Evolutionary conservation across 345 rosid genomes (phyloP).

Genomic region (Boechera retrofracta): DNA sequence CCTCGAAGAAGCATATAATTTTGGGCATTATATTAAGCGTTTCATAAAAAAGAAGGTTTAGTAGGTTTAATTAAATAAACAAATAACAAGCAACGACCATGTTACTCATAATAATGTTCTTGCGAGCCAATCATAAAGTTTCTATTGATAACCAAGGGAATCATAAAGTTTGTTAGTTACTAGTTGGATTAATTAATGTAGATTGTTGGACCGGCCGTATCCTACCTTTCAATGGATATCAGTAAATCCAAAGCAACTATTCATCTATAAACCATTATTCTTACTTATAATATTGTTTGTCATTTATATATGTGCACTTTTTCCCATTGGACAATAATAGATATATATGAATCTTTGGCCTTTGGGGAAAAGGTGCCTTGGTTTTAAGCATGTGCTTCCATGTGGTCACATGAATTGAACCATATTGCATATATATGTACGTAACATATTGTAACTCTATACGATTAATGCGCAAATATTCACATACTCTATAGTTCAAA

Average conservation of each 20-base stretch:
- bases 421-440: conserved; percentile 26
- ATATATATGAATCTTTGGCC: conserved; percentile 34
- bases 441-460: conserved; percentile 13
- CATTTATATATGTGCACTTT: conserved; percentile 14
- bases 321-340: conserved; percentile 33
- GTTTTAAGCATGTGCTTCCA: conserved; percentile 42
- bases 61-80: conserved; percentile 31
- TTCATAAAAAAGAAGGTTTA: conserved; percentile 23
- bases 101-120: conserved; percentile 45
- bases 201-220: conserved; percentile 45
- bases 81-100: conserved; percentile 36
- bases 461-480: conserved; percentile 11
- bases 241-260: conserved; percentile 31
- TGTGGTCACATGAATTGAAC: conserved; percentile 48
- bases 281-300: background rate
- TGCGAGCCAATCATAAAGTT: conserved; percentile 45
- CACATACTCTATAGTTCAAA: conserved; percentile 15
- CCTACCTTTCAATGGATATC: conserved; percentile 32
- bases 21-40: conserved; percentile 13
- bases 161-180: conserved; percentile 45
- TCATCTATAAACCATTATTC: conserved; percentile 13
- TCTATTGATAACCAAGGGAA: conserved; percentile 26
- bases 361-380: conserved; percentile 23
- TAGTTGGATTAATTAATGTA: conserved; percentile 44
- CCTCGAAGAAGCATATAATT: background rate